Evolutionary conservation across 495 filamentous ascomycete species (phyloP).

Genomic region (Bombardia bombarda): DNA sequence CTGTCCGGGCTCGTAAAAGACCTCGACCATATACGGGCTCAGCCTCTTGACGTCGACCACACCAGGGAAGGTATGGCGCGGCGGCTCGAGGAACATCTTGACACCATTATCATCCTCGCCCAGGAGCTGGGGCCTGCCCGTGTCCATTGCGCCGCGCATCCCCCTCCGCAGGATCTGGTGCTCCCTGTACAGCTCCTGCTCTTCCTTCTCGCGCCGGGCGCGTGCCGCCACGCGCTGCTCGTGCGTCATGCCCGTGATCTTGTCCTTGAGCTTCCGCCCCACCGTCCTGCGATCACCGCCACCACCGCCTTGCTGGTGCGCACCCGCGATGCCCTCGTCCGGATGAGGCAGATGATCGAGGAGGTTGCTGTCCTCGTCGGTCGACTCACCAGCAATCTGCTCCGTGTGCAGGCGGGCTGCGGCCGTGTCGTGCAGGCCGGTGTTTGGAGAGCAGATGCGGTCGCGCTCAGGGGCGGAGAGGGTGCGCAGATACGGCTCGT

Average conservation of each 20-base stretch:
- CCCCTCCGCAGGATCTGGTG: conserved; percentile 13
- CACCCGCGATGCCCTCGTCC: background rate
- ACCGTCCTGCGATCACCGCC: background rate
- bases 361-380: conserved; percentile 8
- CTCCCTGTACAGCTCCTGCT: conserved; percentile 18
- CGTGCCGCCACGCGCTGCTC: conserved; percentile 12
- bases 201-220: conserved; percentile 2
- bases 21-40: conserved; percentile 19
- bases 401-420: background rate
- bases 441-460: background rate
- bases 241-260: conserved; percentile 19
- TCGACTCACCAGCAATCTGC: conserved; percentile 10
- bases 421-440: background rate
- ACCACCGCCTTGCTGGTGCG: background rate
- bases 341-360: background rate
- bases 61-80: conserved; percentile 14
- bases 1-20: conserved; percentile 10
- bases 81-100: conserved; percentile 19
- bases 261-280: conserved; percentile 18
- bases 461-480: conserved; percentile 9
- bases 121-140: conserved; percentile 9
- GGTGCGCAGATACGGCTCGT: conserved; percentile 11
- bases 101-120: conserved; percentile 12
- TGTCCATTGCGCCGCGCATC: conserved; percentile 15
- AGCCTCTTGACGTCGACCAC: conserved; percentile 6